Conservation (phyloP, 1,284 basidiomycete genomes). For the Anthracocystis setariae region DNA sequence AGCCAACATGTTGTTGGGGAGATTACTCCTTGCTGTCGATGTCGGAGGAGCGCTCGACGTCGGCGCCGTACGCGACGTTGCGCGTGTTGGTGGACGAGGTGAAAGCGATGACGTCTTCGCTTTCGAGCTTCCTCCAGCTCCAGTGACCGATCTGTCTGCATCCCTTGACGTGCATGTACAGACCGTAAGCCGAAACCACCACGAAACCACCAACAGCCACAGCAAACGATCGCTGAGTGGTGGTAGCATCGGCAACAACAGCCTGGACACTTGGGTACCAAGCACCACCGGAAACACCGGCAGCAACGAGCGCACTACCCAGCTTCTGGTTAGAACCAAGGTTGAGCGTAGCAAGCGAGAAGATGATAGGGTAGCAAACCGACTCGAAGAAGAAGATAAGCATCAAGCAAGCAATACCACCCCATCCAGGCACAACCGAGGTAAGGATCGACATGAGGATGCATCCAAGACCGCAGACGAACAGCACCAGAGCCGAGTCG, state of each 20-base stretch:
- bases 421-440: conserved; percentile 72
- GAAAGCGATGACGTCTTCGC: conserved; percentile 22
- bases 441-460: conserved; percentile 73
- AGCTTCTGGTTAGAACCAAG: conserved; percentile 47
- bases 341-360: conserved; percentile 76
- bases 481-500: conserved; percentile 75
- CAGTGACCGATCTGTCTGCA: conserved; percentile 31
- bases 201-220: conserved; percentile 37
- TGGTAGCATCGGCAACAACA: conserved; percentile 73
- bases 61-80: conserved; percentile 4
- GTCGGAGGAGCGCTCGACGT: conserved; percentile 30
- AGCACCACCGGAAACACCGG: conserved; percentile 78
- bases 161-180: conserved; percentile 38
- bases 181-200: conserved; percentile 36
- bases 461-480: conserved; percentile 69
- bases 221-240: conserved; percentile 34
- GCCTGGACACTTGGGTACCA: conserved; percentile 80
- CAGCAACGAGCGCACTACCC: conserved; percentile 37
- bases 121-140: conserved; percentile 40
- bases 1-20: too few relatives aligned
- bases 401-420: conserved; percentile 76
- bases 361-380: conserved; percentile 70
- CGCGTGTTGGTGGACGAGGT: not conserved
- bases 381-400: conserved; percentile 81
- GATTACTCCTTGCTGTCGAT: not conserved